Conservation (phyloP, 2,329 filamentous ascomycete species). For the Hymenotorrendiella dingleyae region DNA sequence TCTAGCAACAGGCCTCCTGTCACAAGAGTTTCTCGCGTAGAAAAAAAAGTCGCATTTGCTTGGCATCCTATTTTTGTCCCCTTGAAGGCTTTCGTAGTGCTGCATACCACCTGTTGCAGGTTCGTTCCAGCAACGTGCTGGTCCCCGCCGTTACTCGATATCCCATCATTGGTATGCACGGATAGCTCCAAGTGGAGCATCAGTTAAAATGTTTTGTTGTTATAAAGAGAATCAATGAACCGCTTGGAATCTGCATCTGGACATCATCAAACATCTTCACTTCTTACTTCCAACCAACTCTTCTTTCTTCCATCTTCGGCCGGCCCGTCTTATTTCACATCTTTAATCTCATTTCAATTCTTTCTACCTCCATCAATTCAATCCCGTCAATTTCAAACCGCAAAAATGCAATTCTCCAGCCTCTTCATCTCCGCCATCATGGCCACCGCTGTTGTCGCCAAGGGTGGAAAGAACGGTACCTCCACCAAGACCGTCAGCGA, state of each 20-base stretch:
- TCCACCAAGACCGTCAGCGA: constrained; percentile 26
- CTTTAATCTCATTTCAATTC: constrained; percentile 4
- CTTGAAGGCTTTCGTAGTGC: too few species aligned
- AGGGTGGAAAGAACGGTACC: constrained; percentile 23
- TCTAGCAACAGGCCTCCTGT: background rate
- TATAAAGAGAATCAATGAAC: constrained; percentile 6
- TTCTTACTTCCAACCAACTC: constrained; percentile 9
- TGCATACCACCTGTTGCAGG: constrained; percentile 11
- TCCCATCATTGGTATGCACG: too few species aligned
- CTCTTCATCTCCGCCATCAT: constrained; percentile 22
- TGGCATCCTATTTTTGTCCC: constrained; percentile 7
- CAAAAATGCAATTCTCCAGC: constrained; percentile 23
- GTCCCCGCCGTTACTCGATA: too few species aligned
- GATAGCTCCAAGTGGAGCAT: too few species aligned
- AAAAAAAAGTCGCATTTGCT: background rate
- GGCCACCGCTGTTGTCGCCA: constrained; percentile 24
- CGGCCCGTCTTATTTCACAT: constrained; percentile 18
- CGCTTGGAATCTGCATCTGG: constrained; percentile 14
- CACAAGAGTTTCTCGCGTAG: constrained; percentile 1
- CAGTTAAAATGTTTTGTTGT: background rate
- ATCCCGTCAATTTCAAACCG: constrained; percentile 11
- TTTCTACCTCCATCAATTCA: constrained; percentile 6
- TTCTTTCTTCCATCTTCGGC: constrained; percentile 21
- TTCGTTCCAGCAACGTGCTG: constrained; percentile 13
- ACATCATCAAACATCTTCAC: constrained; percentile 14